These are phyloP conservation scores for Tetragonia tetragonoides DNA, from an alignment of 148 eudicot genomes.

Conservation along the genomic window DNA sequence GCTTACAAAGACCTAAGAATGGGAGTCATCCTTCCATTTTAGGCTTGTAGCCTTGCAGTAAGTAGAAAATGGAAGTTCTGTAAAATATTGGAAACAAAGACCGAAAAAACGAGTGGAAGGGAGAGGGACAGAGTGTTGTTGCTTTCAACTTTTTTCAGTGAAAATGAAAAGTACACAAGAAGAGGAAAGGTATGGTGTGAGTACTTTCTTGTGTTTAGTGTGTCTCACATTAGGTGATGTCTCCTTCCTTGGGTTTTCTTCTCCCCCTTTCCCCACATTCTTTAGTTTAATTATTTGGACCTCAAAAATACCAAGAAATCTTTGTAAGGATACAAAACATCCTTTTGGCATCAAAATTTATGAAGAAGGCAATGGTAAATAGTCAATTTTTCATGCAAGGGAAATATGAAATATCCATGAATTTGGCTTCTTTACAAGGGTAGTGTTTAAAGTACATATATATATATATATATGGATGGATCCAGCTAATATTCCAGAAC, in stretches of 20 bases:
- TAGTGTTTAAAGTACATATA: too few species aligned
- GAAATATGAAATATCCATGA: too few species aligned
- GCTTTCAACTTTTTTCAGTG: conserved; percentile 38
- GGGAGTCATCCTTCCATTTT: conserved; percentile 23
- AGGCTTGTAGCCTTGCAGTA: conserved; percentile 35
- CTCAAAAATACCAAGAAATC: not conserved
- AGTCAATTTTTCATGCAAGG: too few species aligned
- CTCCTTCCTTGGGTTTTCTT: conserved; percentile 1
- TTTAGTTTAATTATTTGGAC: not conserved
- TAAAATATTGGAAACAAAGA: conserved; percentile 13
- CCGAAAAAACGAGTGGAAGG: conserved; percentile 34
- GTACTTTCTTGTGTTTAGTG: conserved; percentile 37
- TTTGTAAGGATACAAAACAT: not conserved
- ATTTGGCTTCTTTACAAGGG: too few species aligned
- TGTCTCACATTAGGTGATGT: conserved; percentile 26
- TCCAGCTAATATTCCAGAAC: too few species aligned
- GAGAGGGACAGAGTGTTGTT: conserved; percentile 40
- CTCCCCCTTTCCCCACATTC: not conserved
- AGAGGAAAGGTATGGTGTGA: conserved; percentile 20
- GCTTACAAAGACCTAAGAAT: conserved; percentile 23
- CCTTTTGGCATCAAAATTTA: too few species aligned
- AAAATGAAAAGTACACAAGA: conserved; percentile 28
- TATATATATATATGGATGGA: too few species aligned
- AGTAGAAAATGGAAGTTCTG: conserved; percentile 20
- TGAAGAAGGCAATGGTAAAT: too few species aligned